Conservation (phyloP, 2,329 filamentous ascomycete genomes). For the Penicillium sp. region DNA sequence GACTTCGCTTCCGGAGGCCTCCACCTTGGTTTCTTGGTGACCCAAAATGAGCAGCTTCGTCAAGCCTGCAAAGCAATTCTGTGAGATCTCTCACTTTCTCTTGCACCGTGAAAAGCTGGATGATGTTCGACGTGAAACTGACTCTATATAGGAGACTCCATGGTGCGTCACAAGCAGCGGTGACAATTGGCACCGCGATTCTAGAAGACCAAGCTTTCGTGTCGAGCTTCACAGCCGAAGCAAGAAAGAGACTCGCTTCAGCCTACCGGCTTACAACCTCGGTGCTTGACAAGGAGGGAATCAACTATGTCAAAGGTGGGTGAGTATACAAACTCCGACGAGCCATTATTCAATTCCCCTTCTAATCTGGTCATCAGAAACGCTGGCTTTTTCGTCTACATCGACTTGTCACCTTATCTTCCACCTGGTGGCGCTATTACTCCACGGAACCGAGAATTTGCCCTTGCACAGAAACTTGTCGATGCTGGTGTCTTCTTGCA, state of each 20-base stretch:
- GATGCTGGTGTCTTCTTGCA: conserved; percentile 52
- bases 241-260: conserved; percentile 22
- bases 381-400: conserved; percentile 49
- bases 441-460: conserved; percentile 41
- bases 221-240: conserved; percentile 27
- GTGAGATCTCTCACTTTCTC: conserved; percentile 10
- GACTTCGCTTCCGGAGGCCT: conserved; percentile 33
- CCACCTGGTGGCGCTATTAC: conserved; percentile 14
- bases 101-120: not conserved
- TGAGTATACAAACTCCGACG: conserved; percentile 8
- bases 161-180: conserved; percentile 24
- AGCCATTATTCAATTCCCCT: not conserved
- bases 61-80: conserved; percentile 27
- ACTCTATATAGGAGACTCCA: conserved; percentile 25
- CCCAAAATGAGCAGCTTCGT: conserved; percentile 24
- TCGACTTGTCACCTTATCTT: conserved; percentile 45
- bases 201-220: conserved; percentile 39
- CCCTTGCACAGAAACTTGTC: conserved; percentile 45
- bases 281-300: conserved; percentile 36
- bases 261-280: conserved; percentile 30
- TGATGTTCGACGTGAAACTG: not conserved
- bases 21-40: conserved; percentile 29
- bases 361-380: conserved; percentile 26
- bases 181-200: conserved; percentile 31
- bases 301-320: conserved; percentile 38